Evolutionary conservation across 1,284 basidiomycete genomes (phyloP).

Genomic region (Cronartium ribicola): DNA sequence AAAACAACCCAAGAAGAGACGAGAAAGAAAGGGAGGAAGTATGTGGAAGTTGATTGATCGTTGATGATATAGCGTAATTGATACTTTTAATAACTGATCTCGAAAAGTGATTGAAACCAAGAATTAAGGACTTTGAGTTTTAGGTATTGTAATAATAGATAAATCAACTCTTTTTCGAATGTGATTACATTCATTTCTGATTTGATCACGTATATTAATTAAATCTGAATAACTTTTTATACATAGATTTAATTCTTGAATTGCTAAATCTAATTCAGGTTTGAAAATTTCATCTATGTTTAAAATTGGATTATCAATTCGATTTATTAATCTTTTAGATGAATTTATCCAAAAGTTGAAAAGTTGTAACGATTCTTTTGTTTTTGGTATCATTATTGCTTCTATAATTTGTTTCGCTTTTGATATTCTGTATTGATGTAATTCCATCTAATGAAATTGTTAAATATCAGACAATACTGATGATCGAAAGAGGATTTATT

Average conservation of each 20-base stretch:
- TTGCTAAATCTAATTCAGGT: conserved; percentile 2
- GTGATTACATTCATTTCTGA: conserved; percentile 27
- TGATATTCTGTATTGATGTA: conserved; percentile 12
- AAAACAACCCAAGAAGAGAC: too few species aligned
- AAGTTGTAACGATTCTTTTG: not conserved
- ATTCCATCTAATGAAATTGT: conserved; percentile 1
- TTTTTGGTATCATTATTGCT: not conserved
- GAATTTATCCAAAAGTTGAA: conserved; percentile 15
- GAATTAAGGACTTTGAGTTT: too few species aligned
- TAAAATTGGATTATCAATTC: not conserved
- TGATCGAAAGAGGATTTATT: not conserved
- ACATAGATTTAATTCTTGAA: conserved; percentile 3
- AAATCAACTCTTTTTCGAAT: too few species aligned
- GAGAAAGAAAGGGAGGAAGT: too few species aligned
- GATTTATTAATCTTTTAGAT: not conserved
- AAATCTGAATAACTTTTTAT: conserved; percentile 13
- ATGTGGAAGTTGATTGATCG: too few species aligned
- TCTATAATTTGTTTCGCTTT: conserved; percentile 1
- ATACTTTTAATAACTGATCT: too few species aligned
- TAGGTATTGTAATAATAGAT: too few species aligned
- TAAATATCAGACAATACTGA: not conserved
- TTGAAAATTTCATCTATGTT: conserved; percentile 4
- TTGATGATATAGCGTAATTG: too few species aligned
- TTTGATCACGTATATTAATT: conserved; percentile 4
- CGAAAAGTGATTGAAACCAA: too few species aligned